Evolutionary conservation across 768 basidiomycete genomes (phyloP).

Genomic region (Cystobasidium onofrii): DNA sequence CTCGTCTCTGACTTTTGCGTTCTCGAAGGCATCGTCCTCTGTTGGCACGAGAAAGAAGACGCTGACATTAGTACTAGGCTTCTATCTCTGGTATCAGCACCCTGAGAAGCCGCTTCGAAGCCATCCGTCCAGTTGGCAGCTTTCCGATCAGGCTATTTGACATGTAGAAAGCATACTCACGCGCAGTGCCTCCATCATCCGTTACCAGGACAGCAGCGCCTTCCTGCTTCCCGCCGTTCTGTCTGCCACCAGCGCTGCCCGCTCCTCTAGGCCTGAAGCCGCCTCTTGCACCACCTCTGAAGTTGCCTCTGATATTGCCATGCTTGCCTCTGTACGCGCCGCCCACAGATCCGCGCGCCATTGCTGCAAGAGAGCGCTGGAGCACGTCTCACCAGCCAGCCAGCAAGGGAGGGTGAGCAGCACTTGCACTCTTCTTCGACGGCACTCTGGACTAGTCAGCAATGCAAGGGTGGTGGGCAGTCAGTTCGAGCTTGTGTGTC

Average conservation of each 20-base stretch:
- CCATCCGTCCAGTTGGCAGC: background rate
- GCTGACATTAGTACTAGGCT: background rate
- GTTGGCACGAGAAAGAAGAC: background rate
- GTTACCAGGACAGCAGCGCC: background rate
- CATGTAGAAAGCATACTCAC: too few relatives aligned
- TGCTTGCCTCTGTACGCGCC: slow-evolving; percentile 29
- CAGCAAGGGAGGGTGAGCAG: too few relatives aligned
- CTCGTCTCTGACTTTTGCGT: slow-evolving; percentile 54
- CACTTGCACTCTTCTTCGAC: too few relatives aligned
- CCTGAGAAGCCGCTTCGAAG: too few relatives aligned
- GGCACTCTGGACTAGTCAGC: too few relatives aligned
- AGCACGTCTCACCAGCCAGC: background rate
- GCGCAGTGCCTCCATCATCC: slow-evolving; percentile 31
- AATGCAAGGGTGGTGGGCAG: too few relatives aligned
- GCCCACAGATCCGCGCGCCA: slow-evolving; percentile 23
- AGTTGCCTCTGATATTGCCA: slow-evolving; percentile 12
- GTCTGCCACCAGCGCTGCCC: slow-evolving; percentile 8
- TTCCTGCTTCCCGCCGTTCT: background rate
- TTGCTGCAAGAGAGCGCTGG: background rate
- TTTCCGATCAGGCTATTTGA: background rate
- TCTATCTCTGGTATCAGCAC: too few relatives aligned
- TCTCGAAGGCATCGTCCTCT: slow-evolving; percentile 27
- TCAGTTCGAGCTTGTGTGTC: too few relatives aligned
- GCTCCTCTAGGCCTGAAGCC: slow-evolving; percentile 20
- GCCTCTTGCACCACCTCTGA: slow-evolving; percentile 15